phyloP scores from a whole-genome alignment of 2,329 filamentous ascomycete genomes.

The Trematosphaeria pertusa region DNA sequence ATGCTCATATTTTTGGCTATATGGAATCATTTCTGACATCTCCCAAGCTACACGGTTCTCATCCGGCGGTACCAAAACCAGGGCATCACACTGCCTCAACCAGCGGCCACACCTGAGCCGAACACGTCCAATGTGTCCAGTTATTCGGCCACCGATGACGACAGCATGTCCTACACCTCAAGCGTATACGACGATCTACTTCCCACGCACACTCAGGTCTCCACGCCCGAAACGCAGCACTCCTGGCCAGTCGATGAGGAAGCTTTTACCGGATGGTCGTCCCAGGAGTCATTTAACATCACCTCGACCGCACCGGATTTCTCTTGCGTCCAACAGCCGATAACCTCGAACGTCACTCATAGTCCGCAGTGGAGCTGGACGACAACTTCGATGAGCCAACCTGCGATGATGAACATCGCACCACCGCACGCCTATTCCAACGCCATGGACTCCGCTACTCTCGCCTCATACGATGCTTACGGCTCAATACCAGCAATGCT shows the following conservation, averaged over 20 bases:
- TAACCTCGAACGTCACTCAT: conserved; percentile 14
- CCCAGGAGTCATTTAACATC: conserved; percentile 27
- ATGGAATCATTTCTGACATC: background rate
- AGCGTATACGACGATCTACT: conserved; percentile 26
- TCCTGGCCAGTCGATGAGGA: conserved; percentile 34
- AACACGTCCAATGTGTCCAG: conserved; percentile 16
- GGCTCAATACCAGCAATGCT: conserved; percentile 21
- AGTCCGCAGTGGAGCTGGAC: conserved; percentile 27
- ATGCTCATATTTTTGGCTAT: conserved; percentile 1
- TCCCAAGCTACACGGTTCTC: conserved; percentile 38
- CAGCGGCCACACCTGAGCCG: conserved; percentile 28
- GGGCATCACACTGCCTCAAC: conserved; percentile 34
- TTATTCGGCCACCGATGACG: conserved; percentile 28
- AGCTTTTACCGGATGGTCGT: conserved; percentile 30
- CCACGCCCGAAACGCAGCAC: conserved; percentile 23
- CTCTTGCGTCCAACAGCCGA: conserved; percentile 21
- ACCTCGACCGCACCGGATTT: conserved; percentile 13
- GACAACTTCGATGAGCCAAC: conserved; percentile 23
- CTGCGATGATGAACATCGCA: conserved; percentile 21
- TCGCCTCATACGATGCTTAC: conserved; percentile 22
- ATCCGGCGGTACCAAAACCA: conserved; percentile 39
- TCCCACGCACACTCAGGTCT: conserved; percentile 23
- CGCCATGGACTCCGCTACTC: conserved; percentile 10
- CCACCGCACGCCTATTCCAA: conserved; percentile 17
- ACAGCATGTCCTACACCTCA: conserved; percentile 20